Percentiles rank a stretch among this genome's conserved stretches.
Evolutionary conservation across 1,284 basidiomycete species (phyloP).

Genomic region (Cutaneotrichosporon sp.): DNA sequence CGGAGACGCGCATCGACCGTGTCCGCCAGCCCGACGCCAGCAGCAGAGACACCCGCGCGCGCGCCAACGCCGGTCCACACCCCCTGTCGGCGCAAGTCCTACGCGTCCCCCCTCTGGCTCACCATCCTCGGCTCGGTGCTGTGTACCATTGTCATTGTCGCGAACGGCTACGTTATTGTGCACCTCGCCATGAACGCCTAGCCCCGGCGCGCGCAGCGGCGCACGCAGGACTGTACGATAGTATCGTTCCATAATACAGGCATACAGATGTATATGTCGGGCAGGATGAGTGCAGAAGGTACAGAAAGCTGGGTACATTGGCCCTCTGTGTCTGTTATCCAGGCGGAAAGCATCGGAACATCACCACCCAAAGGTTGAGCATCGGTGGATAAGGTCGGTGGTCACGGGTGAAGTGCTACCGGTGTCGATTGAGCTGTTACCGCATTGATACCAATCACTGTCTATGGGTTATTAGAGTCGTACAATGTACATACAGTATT

Average conservation of each 20-base stretch:
- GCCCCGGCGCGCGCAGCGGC: background rate
- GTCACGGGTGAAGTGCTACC: too few relatives aligned
- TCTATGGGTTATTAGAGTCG: too few relatives aligned
- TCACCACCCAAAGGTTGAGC: too few relatives aligned
- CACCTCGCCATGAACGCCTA: slow-evolving; percentile 34
- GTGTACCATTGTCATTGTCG: slow-evolving; percentile 60
- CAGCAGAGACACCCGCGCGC: background rate
- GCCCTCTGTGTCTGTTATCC: too few relatives aligned
- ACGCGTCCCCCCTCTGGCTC: slow-evolving; percentile 58
- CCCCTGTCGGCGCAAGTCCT: slow-evolving; percentile 37
- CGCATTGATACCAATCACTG: too few relatives aligned
- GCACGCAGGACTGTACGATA: background rate
- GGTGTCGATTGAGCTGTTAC: too few relatives aligned
- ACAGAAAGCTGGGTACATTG: too few relatives aligned
- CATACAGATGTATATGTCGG: too few relatives aligned
- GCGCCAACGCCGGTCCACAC: background rate
- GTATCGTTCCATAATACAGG: too few relatives aligned
- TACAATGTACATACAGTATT: background rate
- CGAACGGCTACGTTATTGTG: slow-evolving; percentile 54
- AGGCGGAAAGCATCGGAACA: too few relatives aligned
- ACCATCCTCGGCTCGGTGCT: slow-evolving; percentile 57
- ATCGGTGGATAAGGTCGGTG: too few relatives aligned
- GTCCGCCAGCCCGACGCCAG: background rate
- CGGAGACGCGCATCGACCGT: background rate
- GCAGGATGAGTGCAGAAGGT: too few relatives aligned